These are phyloP conservation scores for Candida sanyaensis DNA, from an alignment of 1,139 yeast species.

Conservation along the genomic window DNA sequence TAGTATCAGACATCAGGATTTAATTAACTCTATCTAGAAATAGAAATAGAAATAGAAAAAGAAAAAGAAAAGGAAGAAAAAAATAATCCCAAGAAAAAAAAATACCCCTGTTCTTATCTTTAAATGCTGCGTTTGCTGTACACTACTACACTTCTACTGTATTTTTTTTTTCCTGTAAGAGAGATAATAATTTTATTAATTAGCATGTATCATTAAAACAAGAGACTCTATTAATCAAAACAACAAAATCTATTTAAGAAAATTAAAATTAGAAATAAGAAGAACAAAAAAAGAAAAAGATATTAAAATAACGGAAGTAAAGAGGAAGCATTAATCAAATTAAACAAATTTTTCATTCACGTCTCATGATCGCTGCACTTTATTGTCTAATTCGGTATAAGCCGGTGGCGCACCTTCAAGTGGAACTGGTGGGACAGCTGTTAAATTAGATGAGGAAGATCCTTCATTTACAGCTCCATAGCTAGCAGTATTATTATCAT, in stretches of 20 bases:
- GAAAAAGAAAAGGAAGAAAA: neutral
- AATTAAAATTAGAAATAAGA: neutral
- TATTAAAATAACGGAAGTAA: neutral
- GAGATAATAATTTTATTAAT: neutral
- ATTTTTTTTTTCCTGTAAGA: neutral
- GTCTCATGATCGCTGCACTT: conserved; percentile 11
- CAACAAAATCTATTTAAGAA: neutral
- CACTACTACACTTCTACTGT: neutral
- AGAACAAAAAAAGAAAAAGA: neutral
- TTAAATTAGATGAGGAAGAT: conserved; percentile 11
- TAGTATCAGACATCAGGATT: neutral
- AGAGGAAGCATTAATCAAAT: neutral
- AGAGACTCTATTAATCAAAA: neutral
- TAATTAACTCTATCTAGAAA: neutral
- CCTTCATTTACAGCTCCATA: conserved; percentile 32
- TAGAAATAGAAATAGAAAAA: neutral
- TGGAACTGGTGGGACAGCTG: conserved; percentile 1
- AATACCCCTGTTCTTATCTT: neutral
- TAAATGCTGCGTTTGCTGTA: neutral
- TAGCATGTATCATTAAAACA: neutral
- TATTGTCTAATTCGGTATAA: conserved; percentile 33
- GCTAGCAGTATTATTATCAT: conserved; percentile 13
- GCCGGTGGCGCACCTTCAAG: conserved; percentile 31
- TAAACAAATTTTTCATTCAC: neutral
- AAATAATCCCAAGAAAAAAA: neutral